Evolutionary conservation across 306 rosid species (phyloP).

Genomic region (Fagus crenata): DNA sequence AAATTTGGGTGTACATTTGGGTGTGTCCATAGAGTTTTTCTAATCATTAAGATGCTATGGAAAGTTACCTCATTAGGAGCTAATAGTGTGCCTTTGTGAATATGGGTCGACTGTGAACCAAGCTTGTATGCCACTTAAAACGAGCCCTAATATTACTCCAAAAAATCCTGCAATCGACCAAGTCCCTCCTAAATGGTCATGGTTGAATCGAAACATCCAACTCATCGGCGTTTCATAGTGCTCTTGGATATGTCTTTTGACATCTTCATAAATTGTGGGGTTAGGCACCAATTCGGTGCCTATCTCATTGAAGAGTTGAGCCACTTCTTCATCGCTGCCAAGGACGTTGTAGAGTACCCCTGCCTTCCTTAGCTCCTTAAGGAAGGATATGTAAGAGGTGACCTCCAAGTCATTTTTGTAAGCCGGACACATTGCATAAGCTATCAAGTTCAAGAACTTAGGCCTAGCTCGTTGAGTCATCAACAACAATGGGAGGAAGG

Average conservation of each 20-base stretch:
- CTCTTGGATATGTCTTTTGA: background rate
- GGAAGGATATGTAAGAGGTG: conserved; percentile 17
- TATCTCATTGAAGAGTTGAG: conserved; percentile 24
- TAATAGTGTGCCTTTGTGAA: no score
- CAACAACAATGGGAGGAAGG: conserved; percentile 18
- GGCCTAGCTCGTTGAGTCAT: conserved; percentile 22
- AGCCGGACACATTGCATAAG: conserved; percentile 31
- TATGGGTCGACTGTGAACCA: no score
- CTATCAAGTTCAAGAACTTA: conserved; percentile 26
- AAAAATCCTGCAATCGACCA: no score
- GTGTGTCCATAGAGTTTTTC: no score
- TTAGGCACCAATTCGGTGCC: conserved; percentile 26
- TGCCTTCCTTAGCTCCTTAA: conserved; percentile 19
- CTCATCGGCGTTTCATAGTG: no score
- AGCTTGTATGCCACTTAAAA: no score
- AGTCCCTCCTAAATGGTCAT: no score
- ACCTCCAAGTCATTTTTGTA: conserved; percentile 10
- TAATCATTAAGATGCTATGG: no score
- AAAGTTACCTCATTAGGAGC: no score
- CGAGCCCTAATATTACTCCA: no score
- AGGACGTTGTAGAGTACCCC: conserved; percentile 10
- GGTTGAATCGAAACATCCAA: no score
- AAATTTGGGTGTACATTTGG: no score
- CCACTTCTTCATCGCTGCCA: background rate
- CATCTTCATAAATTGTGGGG: background rate